Evolutionary conservation across 163 green algal genomes (phyloP).

Genomic region (Prototheca cutis): DNA sequence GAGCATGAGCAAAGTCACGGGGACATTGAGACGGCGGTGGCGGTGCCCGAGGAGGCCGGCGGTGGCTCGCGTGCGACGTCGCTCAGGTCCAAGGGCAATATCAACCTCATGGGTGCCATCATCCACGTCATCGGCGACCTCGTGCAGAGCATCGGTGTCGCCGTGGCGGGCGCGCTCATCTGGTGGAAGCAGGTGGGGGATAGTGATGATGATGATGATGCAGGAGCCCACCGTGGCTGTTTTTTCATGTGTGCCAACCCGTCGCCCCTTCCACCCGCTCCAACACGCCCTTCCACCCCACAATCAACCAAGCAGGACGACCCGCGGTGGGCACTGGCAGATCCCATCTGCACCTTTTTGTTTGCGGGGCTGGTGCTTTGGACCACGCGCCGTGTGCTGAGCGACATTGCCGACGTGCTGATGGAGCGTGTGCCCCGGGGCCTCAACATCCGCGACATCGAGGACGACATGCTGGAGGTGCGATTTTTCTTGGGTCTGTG

Average conservation of each 20-base stretch:
- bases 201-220: no score
- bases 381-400: slow-evolving; percentile 68
- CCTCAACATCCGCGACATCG: slow-evolving; percentile 42
- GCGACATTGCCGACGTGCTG: slow-evolving; percentile 80
- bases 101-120: slow-evolving; percentile 80
- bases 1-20: slow-evolving; percentile 3
- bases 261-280: slow-evolving; percentile 1
- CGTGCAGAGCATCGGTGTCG: slow-evolving; percentile 82
- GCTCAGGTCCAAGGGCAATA: slow-evolving; percentile 35
- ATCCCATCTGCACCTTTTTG: slow-evolving; percentile 93
- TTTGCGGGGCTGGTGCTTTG: slow-evolving; percentile 84
- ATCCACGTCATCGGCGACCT: slow-evolving; percentile 91
- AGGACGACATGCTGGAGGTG: slow-evolving; percentile 28
- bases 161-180: slow-evolving; percentile 72
- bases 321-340: slow-evolving; percentile 58
- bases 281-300: neutral
- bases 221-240: no score
- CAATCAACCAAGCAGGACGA: slow-evolving; percentile 35
- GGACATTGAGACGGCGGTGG: neutral
- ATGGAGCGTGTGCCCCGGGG: slow-evolving; percentile 81
- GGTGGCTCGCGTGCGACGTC: no score
- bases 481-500: no score
- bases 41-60: neutral
- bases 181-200: slow-evolving; percentile 50
- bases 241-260: no score